Evolutionary conservation across 2,329 filamentous ascomycete genomes (phyloP).

Genomic region (Penicillium sp.): DNA sequence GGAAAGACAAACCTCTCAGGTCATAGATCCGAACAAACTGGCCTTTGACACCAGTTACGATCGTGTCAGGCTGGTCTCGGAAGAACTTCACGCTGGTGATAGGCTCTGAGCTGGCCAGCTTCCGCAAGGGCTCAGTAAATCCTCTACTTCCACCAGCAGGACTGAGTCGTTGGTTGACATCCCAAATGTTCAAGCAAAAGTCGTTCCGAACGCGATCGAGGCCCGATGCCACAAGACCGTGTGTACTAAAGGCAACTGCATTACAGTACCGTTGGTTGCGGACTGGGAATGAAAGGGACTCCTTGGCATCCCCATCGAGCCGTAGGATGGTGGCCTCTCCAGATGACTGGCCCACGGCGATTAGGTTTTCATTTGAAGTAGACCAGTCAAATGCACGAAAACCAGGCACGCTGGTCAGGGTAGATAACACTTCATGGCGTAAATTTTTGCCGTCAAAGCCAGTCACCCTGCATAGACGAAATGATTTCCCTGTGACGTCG

Average conservation of each 20-base stretch:
- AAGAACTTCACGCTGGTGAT: slow-evolving; percentile 68
- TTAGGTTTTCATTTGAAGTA: slow-evolving; percentile 55
- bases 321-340: slow-evolving; percentile 61
- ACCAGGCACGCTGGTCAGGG: slow-evolving; percentile 56
- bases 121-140: slow-evolving; percentile 54
- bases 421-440: slow-evolving; percentile 54
- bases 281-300: slow-evolving; percentile 55
- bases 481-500: slow-evolving; percentile 60
- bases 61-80: slow-evolving; percentile 57
- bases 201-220: slow-evolving; percentile 64
- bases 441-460: slow-evolving; percentile 42
- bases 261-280: slow-evolving; percentile 65
- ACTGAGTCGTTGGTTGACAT: slow-evolving; percentile 53
- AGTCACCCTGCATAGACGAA: slow-evolving; percentile 57
- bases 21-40: slow-evolving; percentile 64
- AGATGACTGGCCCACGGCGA: slow-evolving; percentile 61
- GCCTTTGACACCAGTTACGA: slow-evolving; percentile 61
- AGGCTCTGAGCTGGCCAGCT: slow-evolving; percentile 61
- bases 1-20: slow-evolving; percentile 52
- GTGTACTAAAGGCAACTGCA: slow-evolving; percentile 60
- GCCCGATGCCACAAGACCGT: slow-evolving; percentile 60
- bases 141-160: slow-evolving; percentile 35
- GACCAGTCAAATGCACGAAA: slow-evolving; percentile 69
- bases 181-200: slow-evolving; percentile 65
- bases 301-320: slow-evolving; percentile 52